Base-by-base conservation (phyloP, 106 monocot genomes). In the Acanthochlamys bracteata region DNA sequence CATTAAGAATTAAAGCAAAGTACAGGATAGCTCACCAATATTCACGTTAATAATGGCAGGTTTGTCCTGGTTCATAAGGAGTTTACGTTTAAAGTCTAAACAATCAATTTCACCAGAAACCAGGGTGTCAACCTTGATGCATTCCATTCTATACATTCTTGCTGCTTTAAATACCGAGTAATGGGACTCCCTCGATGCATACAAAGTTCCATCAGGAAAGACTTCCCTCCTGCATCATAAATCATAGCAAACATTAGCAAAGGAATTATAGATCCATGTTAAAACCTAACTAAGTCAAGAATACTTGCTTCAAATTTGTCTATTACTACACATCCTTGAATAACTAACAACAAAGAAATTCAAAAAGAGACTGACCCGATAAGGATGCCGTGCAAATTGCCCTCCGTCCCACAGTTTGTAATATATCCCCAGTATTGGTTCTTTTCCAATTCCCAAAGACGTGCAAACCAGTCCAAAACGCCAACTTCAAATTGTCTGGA, bases 401-500 rank as follows among this genome's bases (percentile, higher is more conserved):
- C 92, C 70, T 93, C 92, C 7, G 92, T 88, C 6, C 92, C 92
- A n/a, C 88, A 84, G 58, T 82, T 93, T 15, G 88, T 93, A 61
- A 93, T 84, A 66, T 93, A 93, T 55, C 92, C 92, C 92, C 88
- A 88, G 33, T 92, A 93, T 59, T 88, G 88, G 72, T 82, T 55
- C 76, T 80, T 84, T 24, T 93, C 84, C 26, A 88, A 53, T 52
- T 88, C 92, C 92, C 92, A 93, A 39, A 93, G 79, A 41, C 81
- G 84, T 68, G 88, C 92, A 70, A 93, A 93, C 92, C 84, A 88
- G 64, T 88, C 88, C 21, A 93, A 61, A 10, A 93, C 88, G 0
- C 84, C 88, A 15, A 92, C 84, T 74, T 93, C 84, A 69, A 93
- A 93, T 70, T 88, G 82, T 53, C 84, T 84, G 12, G 92, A 88